phyloP scores from a whole-genome alignment of 2,329 filamentous ascomycete species.

The Trichophaea hybrida region DNA sequence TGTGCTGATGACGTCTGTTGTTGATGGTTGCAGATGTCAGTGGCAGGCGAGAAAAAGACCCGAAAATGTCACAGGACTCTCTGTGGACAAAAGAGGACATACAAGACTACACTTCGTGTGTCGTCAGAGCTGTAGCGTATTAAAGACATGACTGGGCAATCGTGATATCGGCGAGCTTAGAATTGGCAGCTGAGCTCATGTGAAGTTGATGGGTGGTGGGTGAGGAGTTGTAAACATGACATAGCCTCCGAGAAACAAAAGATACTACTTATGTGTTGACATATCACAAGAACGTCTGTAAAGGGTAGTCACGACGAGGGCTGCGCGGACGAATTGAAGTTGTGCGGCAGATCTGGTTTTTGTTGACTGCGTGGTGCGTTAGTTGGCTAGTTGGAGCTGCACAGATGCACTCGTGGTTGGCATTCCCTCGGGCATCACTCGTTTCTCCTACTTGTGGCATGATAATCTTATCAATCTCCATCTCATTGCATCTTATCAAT shows the following conservation, averaged over 20 bases:
- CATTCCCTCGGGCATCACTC: neutral
- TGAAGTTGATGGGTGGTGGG: neutral
- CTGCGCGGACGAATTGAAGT: neutral
- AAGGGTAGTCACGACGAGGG: neutral
- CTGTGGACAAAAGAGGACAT: conserved; percentile 32
- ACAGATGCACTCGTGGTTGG: neutral
- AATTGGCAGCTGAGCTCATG: neutral
- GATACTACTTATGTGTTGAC: too few relatives aligned
- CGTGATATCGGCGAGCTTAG: too few relatives aligned
- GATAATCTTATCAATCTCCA: too few relatives aligned
- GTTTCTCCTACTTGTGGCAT: neutral
- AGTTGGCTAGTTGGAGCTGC: neutral
- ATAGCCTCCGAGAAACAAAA: too few relatives aligned
- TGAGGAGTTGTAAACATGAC: neutral
- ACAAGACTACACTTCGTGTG: conserved; percentile 68
- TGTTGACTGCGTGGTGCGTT: neutral
- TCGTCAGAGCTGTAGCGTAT: conserved; percentile 62
- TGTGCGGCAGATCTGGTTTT: neutral
- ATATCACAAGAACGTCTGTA: neutral
- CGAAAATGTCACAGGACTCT: neutral
- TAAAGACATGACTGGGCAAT: conserved; percentile 43
- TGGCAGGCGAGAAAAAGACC: neutral
- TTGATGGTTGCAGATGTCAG: conserved; percentile 2
- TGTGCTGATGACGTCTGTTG: conserved; percentile 72
- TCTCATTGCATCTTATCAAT: too few relatives aligned